Evolutionary conservation across 106 monocot species (phyloP).

Genomic region (Dioscorea zingiberensis): DNA sequence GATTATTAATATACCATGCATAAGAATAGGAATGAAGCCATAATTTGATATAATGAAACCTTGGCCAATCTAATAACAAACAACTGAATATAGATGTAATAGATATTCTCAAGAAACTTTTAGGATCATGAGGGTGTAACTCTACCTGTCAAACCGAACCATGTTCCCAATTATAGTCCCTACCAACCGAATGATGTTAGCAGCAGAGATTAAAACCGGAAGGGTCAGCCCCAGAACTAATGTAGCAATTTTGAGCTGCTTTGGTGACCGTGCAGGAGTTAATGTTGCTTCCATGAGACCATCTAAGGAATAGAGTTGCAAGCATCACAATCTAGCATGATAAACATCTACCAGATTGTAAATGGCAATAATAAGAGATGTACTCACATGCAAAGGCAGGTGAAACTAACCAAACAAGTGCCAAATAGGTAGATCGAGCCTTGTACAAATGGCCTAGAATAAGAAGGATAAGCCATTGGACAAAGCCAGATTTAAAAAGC

Average conservation of each 20-base stretch:
- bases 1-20: no score
- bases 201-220: constrained; percentile 67
- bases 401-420: constrained; percentile 82
- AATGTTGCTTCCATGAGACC: constrained; percentile 95
- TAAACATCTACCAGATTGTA: background rate
- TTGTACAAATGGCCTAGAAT: constrained; percentile 56
- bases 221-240: constrained; percentile 51
- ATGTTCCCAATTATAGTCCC: constrained; percentile 42
- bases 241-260: constrained; percentile 60
- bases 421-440: constrained; percentile 68
- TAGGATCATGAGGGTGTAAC: background rate
- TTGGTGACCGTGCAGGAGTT: constrained; percentile 68
- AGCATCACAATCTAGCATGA: background rate
- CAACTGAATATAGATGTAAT: no score
- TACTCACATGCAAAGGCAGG: constrained; percentile 95
- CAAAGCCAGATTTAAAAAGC: constrained; percentile 90
- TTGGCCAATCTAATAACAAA: no score
- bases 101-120: no score
- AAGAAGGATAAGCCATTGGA: constrained; percentile 82
- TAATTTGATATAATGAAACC: no score
- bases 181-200: constrained; percentile 41
- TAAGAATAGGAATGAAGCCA: no score
- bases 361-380: constrained; percentile 1
- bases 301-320: constrained; percentile 32
- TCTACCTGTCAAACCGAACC: constrained; percentile 84